phyloP scores from a whole-genome alignment of 2,329 filamentous ascomycete species.

The Colletotrichum navitas region DNA sequence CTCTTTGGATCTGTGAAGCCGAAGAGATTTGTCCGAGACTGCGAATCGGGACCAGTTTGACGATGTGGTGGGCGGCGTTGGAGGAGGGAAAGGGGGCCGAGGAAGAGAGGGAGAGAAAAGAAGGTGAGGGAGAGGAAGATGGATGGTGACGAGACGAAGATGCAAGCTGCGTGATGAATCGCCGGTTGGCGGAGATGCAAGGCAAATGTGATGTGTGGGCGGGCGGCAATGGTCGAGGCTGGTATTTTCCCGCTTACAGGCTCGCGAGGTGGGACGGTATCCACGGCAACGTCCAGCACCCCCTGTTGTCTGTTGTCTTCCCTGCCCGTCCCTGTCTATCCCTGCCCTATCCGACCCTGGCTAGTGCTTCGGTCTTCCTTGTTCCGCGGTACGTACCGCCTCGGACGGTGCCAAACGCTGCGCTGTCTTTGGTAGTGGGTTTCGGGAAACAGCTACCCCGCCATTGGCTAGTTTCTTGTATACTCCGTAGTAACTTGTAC shows the following conservation, averaged over 20 bases:
- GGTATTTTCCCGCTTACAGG: slow-evolving; percentile 17
- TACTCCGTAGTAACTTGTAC: too few relatives aligned
- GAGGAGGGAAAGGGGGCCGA: neutral
- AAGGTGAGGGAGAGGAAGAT: neutral
- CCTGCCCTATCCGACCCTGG: neutral
- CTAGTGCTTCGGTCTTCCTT: neutral
- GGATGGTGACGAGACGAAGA: neutral
- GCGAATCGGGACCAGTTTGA: slow-evolving; percentile 12
- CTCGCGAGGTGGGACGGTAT: slow-evolving; percentile 31
- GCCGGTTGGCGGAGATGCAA: neutral
- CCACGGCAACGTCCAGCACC: slow-evolving; percentile 24
- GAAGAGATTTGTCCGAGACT: slow-evolving; percentile 37
- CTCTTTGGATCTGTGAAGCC: slow-evolving; percentile 29
- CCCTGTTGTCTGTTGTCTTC: neutral
- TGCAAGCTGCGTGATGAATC: neutral
- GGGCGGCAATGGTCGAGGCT: slow-evolving; percentile 24
- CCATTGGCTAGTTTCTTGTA: slow-evolving; percentile 20
- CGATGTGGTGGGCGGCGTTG: neutral
- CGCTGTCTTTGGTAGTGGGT: slow-evolving; percentile 23
- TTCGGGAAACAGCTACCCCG: slow-evolving; percentile 34
- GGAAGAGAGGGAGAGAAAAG: neutral
- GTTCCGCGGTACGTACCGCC: neutral
- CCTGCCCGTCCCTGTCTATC: neutral
- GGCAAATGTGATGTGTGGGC: neutral
- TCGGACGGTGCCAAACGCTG: neutral